phyloP scores from a whole-genome alignment of 2,329 filamentous ascomycete species.

The Corynespora cassiicola region DNA sequence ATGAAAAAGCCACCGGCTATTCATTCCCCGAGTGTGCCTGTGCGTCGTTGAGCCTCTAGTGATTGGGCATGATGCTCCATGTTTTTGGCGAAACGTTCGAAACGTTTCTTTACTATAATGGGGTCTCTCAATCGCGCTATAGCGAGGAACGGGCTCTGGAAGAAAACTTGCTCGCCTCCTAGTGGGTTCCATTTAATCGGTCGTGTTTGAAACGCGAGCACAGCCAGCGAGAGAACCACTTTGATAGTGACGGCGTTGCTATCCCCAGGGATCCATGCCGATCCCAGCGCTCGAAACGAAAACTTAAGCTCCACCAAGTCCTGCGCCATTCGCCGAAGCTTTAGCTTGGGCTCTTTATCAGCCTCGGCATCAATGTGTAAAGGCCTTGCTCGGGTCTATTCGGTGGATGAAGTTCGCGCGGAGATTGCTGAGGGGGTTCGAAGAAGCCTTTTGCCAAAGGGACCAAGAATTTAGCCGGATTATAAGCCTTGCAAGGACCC shows the following conservation, averaged over 20 bases:
- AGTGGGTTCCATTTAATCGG: too few relatives aligned
- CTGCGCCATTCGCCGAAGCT: conserved; percentile 15
- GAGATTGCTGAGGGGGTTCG: conserved; percentile 10
- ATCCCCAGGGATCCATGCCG: too few relatives aligned
- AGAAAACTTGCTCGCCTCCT: too few relatives aligned
- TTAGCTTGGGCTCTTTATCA: conserved; percentile 18
- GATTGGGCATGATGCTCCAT: too few relatives aligned
- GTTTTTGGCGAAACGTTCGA: too few relatives aligned
- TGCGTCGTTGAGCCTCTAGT: not conserved
- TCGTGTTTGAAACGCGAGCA: too few relatives aligned
- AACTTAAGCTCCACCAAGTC: conserved; percentile 22
- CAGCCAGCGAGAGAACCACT: too few relatives aligned
- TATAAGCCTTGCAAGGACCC: conserved; percentile 14
- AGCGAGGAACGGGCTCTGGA: too few relatives aligned
- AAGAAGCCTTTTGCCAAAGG: conserved; percentile 25
- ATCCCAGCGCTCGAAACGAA: too few relatives aligned
- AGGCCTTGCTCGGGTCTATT: conserved; percentile 15
- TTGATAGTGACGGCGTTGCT: too few relatives aligned
- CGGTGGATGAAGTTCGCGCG: conserved; percentile 12
- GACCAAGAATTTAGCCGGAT: conserved; percentile 35
- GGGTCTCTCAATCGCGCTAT: too few relatives aligned
- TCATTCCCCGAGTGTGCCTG: conserved; percentile 12
- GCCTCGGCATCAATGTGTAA: conserved; percentile 15
- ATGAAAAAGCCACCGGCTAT: conserved; percentile 32
- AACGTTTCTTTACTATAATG: too few relatives aligned